Evolutionary conservation across 768 basidiomycete genomes (phyloP), one percentile per base, ranked within the genome.

Genomic region (Lactarius pseudohatsudake): DNA sequence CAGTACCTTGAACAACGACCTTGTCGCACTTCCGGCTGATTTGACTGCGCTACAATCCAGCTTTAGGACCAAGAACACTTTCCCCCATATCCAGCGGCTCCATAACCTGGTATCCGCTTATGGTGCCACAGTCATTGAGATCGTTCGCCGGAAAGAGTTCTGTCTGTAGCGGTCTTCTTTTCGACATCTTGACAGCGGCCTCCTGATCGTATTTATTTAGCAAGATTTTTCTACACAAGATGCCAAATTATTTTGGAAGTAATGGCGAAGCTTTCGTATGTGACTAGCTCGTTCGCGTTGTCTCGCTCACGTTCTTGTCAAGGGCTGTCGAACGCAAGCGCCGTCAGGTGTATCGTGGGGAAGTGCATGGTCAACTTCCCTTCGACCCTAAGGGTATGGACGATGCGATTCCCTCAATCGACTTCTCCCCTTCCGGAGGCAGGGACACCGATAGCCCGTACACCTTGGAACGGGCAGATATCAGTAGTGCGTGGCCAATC

Each of bases 61-160:
- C 72, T 86, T 96, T 70, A 82, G 89, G 77, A 80, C 64, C 82
- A 92, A 79, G 73, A 92, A 87, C 36, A 90, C 89, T 65, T 98
- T 98, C 74, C 83, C 89, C n/a, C 94, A 98, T 76, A 90, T 98
- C 16, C 86, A 90, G 59, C 83, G 96, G 20, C 79, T 98, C 53
- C 94, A 96, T 74, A 88, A 84, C 63, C 91, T 98, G 86, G 76
- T 96, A 0, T 95, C 94, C 73, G 94, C 92, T 0, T 98, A 98
- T 75, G 91, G 92, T 0, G 91, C 92, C 1, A 94, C 94, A 0
- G 84, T 97, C 10, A 83, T 95, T 20, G 96, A 98, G 76, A 87
- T 98, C 36, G 91, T 96, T 2, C 82, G 96, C 65, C 81, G 96
- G 62, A 92, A 92, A 71, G 93, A 96, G 74, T 97, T 96, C 75